A percentile compares a stretch with the other conserved stretches of the same genome.
These are phyloP conservation scores for Cryphonectria parasitica DNA, from an alignment of 2,329 filamentous ascomycete genomes.

Conservation along the genomic window DNA sequence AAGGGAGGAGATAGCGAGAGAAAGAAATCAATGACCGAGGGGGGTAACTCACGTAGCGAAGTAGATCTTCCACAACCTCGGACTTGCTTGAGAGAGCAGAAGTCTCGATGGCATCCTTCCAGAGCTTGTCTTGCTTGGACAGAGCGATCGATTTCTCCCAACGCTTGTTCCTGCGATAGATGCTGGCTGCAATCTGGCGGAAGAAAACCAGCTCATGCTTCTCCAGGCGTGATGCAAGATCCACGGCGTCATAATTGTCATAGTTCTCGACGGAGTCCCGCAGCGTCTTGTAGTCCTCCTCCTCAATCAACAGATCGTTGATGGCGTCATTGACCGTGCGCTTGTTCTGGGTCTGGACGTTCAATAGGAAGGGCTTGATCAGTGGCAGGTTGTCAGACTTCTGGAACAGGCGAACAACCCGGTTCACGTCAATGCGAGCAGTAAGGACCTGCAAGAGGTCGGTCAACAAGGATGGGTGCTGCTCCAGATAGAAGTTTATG, in stretches of 20 bases:
- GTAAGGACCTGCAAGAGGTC: constrained; percentile 91
- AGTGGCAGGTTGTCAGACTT: constrained; percentile 97
- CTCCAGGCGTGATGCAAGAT: constrained; percentile 88
- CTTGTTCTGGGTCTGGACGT: constrained; percentile 97
- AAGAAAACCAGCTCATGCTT: constrained; percentile 99
- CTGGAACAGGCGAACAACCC: constrained; percentile 98
- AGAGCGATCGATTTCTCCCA: constrained; percentile 99
- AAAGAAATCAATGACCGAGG: not conserved
- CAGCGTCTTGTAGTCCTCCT: constrained; percentile 98
- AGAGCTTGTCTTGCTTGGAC: constrained; percentile 98
- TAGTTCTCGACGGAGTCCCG: constrained; percentile 98
- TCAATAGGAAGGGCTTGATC: constrained; percentile 98
- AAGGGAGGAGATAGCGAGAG: not conserved
- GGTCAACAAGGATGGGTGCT: constrained; percentile 94
- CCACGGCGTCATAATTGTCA: constrained; percentile 97
- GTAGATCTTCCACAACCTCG: constrained; percentile 91
- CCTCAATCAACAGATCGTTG: constrained; percentile 96
- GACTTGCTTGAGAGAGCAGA: constrained; percentile 87
- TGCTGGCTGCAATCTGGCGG: constrained; percentile 95
- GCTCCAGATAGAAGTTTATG: constrained; percentile 95
- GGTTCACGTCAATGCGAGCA: constrained; percentile 94
- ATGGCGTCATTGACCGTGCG: constrained; percentile 97
- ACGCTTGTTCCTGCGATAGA: constrained; percentile 99
- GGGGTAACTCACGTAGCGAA: constrained; percentile 86
- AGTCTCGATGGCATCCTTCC: constrained; percentile 99